These are phyloP conservation scores for Nannochloropsis oceanica DNA, from an alignment of 108 stramenopile genomes.

Conservation along the genomic window DNA sequence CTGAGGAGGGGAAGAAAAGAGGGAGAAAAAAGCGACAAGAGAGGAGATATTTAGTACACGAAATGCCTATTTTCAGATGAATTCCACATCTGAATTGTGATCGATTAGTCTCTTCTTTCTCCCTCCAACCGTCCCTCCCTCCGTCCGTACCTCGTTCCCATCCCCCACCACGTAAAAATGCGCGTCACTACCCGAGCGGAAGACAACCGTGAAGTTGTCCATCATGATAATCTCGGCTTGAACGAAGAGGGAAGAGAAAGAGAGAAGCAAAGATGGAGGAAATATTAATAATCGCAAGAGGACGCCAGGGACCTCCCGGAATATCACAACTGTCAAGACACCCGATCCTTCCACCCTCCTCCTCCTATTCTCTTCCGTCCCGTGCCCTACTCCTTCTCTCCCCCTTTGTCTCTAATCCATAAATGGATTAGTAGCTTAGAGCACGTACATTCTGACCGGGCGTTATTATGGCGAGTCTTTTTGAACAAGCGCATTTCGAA, in stretches of 20 bases:
- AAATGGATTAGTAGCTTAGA: too few species aligned
- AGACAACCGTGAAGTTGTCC: conserved; percentile 34
- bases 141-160: background rate
- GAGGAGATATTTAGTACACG: background rate
- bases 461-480: background rate
- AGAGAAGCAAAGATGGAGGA: background rate
- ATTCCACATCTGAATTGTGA: background rate
- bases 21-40: background rate
- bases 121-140: background rate
- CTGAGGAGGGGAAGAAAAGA: background rate
- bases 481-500: background rate
- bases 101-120: background rate
- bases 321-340: background rate
- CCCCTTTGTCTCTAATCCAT: background rate
- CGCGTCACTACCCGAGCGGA: conserved; percentile 33
- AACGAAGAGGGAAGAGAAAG: background rate
- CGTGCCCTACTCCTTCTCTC: background rate
- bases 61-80: background rate
- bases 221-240: conserved; percentile 36
- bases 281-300: background rate
- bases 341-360: background rate
- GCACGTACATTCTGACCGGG: background rate
- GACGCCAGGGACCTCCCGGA: background rate
- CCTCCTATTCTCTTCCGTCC: background rate
- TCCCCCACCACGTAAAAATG: conserved; percentile 34